A percentile compares a stretch with the other conserved stretches of the same genome.
These are phyloP conservation scores for Coprinopsis cinerea DNA, from an alignment of 768 basidiomycete species.

Conservation along the genomic window DNA sequence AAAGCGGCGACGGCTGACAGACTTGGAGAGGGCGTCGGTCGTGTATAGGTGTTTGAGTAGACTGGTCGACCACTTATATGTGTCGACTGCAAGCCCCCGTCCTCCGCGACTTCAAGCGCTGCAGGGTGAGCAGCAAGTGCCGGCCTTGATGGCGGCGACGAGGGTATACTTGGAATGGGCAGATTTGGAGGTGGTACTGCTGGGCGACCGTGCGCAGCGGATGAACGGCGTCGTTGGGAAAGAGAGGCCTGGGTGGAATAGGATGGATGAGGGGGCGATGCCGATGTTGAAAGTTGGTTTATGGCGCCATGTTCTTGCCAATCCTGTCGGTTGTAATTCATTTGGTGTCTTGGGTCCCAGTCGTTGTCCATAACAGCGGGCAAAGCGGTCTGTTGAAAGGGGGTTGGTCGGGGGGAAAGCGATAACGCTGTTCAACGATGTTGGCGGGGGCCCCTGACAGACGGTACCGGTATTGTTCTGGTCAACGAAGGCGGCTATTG, in stretches of 20 bases:
- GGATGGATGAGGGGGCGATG: slow-evolving; percentile 20
- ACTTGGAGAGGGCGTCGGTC: slow-evolving; percentile 39
- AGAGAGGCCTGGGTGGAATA: slow-evolving; percentile 23
- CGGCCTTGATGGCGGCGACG: slow-evolving; percentile 17
- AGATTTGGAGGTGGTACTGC: slow-evolving; percentile 67
- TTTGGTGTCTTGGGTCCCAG: slow-evolving; percentile 26
- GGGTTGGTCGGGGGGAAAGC: not conserved
- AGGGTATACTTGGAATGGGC: slow-evolving; percentile 67
- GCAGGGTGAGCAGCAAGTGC: slow-evolving; percentile 10
- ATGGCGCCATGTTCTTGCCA: slow-evolving; percentile 30
- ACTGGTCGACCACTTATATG: slow-evolving; percentile 22
- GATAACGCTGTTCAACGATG: slow-evolving; percentile 1
- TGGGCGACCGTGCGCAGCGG: slow-evolving; percentile 57
- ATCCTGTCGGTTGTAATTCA: slow-evolving; percentile 24
- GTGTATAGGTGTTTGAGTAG: slow-evolving; percentile 32
- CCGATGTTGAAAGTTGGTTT: slow-evolving; percentile 26
- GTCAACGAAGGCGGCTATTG: not conserved
- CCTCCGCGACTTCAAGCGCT: slow-evolving; percentile 19
- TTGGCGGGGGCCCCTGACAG: not conserved
- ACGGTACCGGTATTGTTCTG: not conserved
- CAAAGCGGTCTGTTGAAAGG: not conserved
- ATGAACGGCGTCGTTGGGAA: slow-evolving; percentile 62
- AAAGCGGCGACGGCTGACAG: slow-evolving; percentile 57
- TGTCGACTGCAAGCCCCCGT: slow-evolving; percentile 18
- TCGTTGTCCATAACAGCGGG: slow-evolving; percentile 31